Conservation (phyloP, 805 yeast genomes). For the Metschnikowia lachancei region DNA sequence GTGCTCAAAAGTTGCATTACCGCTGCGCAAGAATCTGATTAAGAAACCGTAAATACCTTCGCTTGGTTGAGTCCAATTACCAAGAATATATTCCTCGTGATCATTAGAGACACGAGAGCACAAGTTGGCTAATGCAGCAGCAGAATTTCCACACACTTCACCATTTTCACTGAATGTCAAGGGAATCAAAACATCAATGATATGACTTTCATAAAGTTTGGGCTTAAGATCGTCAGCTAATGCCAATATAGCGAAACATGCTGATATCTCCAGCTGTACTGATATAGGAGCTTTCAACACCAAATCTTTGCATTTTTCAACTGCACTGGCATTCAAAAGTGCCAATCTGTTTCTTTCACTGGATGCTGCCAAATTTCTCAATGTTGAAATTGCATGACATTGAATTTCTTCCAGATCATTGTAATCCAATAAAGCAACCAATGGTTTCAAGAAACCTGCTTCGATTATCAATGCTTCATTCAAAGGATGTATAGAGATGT, state of each 20-base stretch:
- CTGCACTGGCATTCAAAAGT: conserved; percentile 92
- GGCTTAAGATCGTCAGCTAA: conserved; percentile 92
- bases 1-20: conserved; percentile 93
- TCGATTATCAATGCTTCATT: conserved; percentile 95
- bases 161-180: conserved; percentile 82
- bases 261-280: conserved; percentile 94
- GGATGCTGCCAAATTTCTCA: conserved; percentile 93
- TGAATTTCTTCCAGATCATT: conserved; percentile 92
- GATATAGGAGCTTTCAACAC: conserved; percentile 83
- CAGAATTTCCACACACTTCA: conserved; percentile 97
- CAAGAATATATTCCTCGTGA: conserved; percentile 68
- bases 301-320: conserved; percentile 84
- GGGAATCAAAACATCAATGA: conserved; percentile 86
- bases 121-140: conserved; percentile 95
- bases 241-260: conserved; percentile 95
- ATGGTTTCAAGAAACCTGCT: conserved; percentile 92
- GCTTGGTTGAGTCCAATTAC: conserved; percentile 73
- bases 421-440: conserved; percentile 79
- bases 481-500: conserved; percentile 92
- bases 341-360: conserved; percentile 90
- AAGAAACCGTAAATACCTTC: conserved; percentile 87
- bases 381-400: conserved; percentile 95
- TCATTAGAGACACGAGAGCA: conserved; percentile 82
- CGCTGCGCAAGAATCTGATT: conserved; percentile 71
- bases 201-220: conserved; percentile 76